Evolutionary conservation across 2,329 filamentous ascomycete genomes (phyloP), one percentile per base, ranked within the genome.

Genomic region (Ophiosphaerella korrae): DNA sequence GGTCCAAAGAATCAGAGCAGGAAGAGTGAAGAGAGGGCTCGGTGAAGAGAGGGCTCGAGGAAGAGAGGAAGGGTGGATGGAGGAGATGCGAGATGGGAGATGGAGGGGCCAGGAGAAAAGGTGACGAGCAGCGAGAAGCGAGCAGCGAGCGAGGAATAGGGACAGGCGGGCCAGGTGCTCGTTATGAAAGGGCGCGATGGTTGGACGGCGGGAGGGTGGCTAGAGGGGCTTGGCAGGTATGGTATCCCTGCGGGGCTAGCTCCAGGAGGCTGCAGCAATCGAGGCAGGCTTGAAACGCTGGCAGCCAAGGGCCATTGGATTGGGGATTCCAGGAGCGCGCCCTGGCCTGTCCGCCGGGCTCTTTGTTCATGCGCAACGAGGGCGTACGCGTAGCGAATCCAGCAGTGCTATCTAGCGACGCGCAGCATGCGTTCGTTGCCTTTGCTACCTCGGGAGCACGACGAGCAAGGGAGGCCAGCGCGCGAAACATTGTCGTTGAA

Each of bases 131-230:
- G 78, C 66, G 89, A 93, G 80, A 21, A 21, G 18, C 56, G 53
- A 62, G 87, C 52, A 80, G 78, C 66, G 89, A 93, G 80, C 86
- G 45, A 88, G 93, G 74, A 84, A 84, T 81, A 54, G 61, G 53
- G 55, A 42, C 58, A n/a, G 54, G 57, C 52, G 55, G 55, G 48
- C 42, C 55, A 42, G 41, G 47, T 47, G 53, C 56, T 58, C 59
- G 21, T 36, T 60, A 55, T 60, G 57, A 29, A 50, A 45, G 57
- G 50, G 48, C 41, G 7, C 36, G 26, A 16, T 35, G 48, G 54
- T 52, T 53, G 48, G 53, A 54, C 52, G 57, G 58, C 55, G 47
- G 45, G 53, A 39, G 38, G 26, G 38, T 43, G 47, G 40, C 45
- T 48, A 52, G 34, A 36, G 18, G 18, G n/a, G 40, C 16, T 42